These are phyloP conservation scores for Dysphania ambrosioides DNA, from an alignment of 148 eudicot genomes.

Conservation along the genomic window DNA sequence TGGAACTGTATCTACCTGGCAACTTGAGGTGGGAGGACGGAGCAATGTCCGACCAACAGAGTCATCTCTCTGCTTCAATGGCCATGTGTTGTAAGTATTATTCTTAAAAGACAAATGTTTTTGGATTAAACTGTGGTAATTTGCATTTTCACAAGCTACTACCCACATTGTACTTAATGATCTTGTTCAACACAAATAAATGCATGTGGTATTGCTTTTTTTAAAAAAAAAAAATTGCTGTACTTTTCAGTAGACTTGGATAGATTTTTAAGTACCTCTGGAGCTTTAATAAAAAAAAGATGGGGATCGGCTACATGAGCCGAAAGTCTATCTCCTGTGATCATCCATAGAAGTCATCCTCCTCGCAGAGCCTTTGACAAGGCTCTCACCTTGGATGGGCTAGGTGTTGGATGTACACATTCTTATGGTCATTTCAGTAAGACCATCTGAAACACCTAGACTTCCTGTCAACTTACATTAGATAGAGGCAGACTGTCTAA, in stretches of 20 bases:
- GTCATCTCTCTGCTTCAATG: constrained; percentile 85
- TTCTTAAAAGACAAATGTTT: not conserved
- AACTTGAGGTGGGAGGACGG: constrained; percentile 97
- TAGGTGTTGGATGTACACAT: not conserved
- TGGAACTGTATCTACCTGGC: constrained; percentile 98
- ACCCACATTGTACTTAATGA: not conserved
- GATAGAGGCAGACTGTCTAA: not conserved
- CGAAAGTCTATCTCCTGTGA: too few relatives aligned
- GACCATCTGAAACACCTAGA: not conserved
- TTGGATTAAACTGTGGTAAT: not conserved
- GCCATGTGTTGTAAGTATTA: constrained; percentile 72
- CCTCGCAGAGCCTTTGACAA: too few relatives aligned
- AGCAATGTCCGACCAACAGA: constrained; percentile 88
- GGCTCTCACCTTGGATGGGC: not conserved
- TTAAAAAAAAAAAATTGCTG: not conserved
- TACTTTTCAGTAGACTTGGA: not conserved
- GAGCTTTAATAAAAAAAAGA: too few relatives aligned
- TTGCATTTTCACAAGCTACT: not conserved
- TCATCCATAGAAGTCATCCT: too few relatives aligned
- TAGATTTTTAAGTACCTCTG: not conserved
- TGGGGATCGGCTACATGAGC: too few relatives aligned
- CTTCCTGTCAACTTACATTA: not conserved
- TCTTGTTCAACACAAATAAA: not conserved
- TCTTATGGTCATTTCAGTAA: not conserved
- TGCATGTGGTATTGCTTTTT: not conserved